Conservation (phyloP, 2,329 filamentous ascomycete genomes). For the Diaporthe sp. region DNA sequence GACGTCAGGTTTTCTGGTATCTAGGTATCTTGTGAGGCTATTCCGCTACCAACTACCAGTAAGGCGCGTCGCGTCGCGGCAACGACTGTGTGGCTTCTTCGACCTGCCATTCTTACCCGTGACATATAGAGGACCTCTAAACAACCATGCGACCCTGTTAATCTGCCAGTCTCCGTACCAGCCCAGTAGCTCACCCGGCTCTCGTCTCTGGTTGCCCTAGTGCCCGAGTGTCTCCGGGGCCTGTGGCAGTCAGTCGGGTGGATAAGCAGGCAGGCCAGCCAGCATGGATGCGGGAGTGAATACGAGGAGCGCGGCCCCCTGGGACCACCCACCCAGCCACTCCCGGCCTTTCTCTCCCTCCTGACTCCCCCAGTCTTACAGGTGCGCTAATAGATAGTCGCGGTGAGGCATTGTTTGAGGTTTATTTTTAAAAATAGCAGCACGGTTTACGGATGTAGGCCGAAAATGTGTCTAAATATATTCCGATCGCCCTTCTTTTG, state of each 20-base stretch:
- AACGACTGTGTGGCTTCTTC: neutral
- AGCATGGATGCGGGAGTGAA: slow-evolving; percentile 30
- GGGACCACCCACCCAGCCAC: slow-evolving; percentile 21
- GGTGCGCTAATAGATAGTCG: slow-evolving; percentile 27
- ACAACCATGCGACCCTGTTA: neutral
- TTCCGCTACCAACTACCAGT: neutral
- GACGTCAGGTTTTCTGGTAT: neutral
- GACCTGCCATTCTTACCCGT: neutral
- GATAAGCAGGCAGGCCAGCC: slow-evolving; percentile 7
- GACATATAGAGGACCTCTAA: neutral
- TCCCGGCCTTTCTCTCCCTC: slow-evolving; percentile 4
- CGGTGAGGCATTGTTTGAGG: slow-evolving; percentile 16
- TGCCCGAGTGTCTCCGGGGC: neutral
- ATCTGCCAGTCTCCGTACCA: neutral
- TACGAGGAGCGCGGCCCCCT: slow-evolving; percentile 27
- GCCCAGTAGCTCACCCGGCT: neutral
- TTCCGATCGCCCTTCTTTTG: neutral
- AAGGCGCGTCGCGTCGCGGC: neutral
- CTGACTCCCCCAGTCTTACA: slow-evolving; percentile 18
- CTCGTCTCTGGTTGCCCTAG: neutral
- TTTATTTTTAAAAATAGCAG: slow-evolving; percentile 30
- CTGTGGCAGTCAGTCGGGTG: slow-evolving; percentile 20
- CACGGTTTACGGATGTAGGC: slow-evolving; percentile 17
- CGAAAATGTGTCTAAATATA: slow-evolving; percentile 27
- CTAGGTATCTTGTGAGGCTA: neutral